phyloP scores from a whole-genome alignment of 805 yeast species.

The Candida takata region DNA sequence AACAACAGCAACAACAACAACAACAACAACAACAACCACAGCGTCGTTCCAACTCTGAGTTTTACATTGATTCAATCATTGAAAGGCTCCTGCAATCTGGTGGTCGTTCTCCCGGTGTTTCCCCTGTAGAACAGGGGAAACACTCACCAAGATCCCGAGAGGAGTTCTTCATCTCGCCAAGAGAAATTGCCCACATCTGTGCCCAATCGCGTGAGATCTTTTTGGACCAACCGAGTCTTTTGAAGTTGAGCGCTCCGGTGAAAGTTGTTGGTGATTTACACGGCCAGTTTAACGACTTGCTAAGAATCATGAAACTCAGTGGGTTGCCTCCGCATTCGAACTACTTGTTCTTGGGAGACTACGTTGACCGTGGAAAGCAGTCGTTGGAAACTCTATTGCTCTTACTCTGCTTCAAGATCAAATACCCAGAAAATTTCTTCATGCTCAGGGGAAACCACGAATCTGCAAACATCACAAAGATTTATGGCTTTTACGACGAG shows the following conservation, averaged over 20 bases:
- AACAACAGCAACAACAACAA: neutral
- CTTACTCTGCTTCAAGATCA: slow-evolving; percentile 86
- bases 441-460: slow-evolving; percentile 93
- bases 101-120: slow-evolving; percentile 1
- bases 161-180: slow-evolving; percentile 20
- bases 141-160: slow-evolving; percentile 13
- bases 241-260: slow-evolving; percentile 75
- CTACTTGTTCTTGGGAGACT: slow-evolving; percentile 90
- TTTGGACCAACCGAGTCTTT: slow-evolving; percentile 79
- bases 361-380: slow-evolving; percentile 97
- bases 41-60: slow-evolving; percentile 9
- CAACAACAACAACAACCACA: slow-evolving; percentile 1
- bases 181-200: slow-evolving; percentile 79
- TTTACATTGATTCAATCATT: slow-evolving; percentile 58
- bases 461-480: slow-evolving; percentile 93
- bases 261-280: slow-evolving; percentile 91
- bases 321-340: slow-evolving; percentile 96
- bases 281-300: slow-evolving; percentile 90
- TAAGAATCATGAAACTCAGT: slow-evolving; percentile 88
- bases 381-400: slow-evolving; percentile 86
- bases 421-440: slow-evolving; percentile 94
- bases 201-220: slow-evolving; percentile 82
- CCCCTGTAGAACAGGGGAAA: slow-evolving; percentile 11
- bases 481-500: slow-evolving; percentile 96
- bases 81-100: slow-evolving; percentile 40